Evolutionary conservation across 371 early-diverging fungal genomes (phyloP), one percentile per base, ranked within the genome.

Genomic region (Syncephalastrum racemosum): DNA sequence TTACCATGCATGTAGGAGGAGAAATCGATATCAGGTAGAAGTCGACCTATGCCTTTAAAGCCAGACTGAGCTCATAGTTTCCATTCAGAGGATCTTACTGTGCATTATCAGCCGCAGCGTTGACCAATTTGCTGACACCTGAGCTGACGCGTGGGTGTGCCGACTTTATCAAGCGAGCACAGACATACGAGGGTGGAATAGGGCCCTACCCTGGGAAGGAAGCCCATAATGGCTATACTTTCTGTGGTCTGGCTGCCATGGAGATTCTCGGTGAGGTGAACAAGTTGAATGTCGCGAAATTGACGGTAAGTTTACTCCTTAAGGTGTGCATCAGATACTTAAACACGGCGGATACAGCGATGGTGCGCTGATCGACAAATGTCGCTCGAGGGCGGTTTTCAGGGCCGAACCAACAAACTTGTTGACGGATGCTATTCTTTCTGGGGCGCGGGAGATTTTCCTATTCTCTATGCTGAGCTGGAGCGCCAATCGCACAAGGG

Each of bases 351-450:
- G 10, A 3, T 19, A 6, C 23, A 20, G 16, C 23, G 72, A 53
- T 98, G 97, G 97, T 80, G 90, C 36, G 66, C 68, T 10, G 70
- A 67, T 10, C 75, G 94, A 31, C 98, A 98, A 70, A 89, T 97
- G 92, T 64, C 63, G 15, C 56, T 94, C 22, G 96, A 95, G 73
- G 97, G 98, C 24, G 99, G 99, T 13, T 98, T 97, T 58, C 93
- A 91, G 56, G 99, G 99, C 14, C 80, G 99, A 43, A 90, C 94
- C 2, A 98, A 99, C 73, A 99, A 99, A 66, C 79, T 97, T 1
- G 98, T 97, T 0, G 99, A 99, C 71, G 97, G 96, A 0, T 99
- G 99, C 66, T 99, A 99, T 70, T 90, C 95, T 0, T 95, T 93
- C 69, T 99, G 99, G 99, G 85, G 91, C 22, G 97, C 96, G 15